Percentiles rank a stretch among this genome's conserved stretches.
Conservation (phyloP, 78 protist genomes). For the Dictyostelium purpureum region DNA sequence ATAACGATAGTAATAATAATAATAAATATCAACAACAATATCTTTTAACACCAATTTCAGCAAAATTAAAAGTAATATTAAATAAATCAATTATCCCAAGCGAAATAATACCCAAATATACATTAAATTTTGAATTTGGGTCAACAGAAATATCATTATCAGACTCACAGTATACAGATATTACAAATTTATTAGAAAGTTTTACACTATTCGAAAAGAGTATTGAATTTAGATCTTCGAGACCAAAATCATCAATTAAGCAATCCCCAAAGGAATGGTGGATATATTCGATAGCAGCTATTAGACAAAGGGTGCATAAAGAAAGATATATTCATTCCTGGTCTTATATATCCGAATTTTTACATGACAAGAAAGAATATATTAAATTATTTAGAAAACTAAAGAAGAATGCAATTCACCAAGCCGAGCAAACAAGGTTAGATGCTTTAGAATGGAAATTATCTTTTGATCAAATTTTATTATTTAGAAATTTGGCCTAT, state of each 20-base stretch:
- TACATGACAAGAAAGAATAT: conserved; percentile 43
- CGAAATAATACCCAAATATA: neutral
- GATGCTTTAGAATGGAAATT: conserved; percentile 70
- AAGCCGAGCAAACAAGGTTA: conserved; percentile 30
- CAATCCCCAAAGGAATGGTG: conserved; percentile 26
- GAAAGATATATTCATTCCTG: conserved; percentile 14
- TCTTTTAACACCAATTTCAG: conserved; percentile 19
- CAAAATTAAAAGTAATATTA: conserved; percentile 23
- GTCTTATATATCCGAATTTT: conserved; percentile 31
- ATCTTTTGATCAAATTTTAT: conserved; percentile 14
- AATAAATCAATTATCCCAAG: conserved; percentile 19
- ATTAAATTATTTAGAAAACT: conserved; percentile 20
- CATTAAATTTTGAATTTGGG: conserved; percentile 5
- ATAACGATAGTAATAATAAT: neutral
- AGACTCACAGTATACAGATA: conserved; percentile 42
- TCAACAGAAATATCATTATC: neutral
- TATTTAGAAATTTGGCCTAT: conserved; percentile 39
- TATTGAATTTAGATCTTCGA: conserved; percentile 11
- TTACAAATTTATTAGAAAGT: conserved; percentile 39
- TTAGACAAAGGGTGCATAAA: neutral
- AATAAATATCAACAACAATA: neutral
- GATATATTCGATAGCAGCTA: conserved; percentile 18
- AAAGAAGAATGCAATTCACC: conserved; percentile 27
- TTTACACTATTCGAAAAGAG: conserved; percentile 30
- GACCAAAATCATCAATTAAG: conserved; percentile 6